phyloP scores from a whole-genome alignment of 176 grass and related monocot species.

The Areca catechu region DNA sequence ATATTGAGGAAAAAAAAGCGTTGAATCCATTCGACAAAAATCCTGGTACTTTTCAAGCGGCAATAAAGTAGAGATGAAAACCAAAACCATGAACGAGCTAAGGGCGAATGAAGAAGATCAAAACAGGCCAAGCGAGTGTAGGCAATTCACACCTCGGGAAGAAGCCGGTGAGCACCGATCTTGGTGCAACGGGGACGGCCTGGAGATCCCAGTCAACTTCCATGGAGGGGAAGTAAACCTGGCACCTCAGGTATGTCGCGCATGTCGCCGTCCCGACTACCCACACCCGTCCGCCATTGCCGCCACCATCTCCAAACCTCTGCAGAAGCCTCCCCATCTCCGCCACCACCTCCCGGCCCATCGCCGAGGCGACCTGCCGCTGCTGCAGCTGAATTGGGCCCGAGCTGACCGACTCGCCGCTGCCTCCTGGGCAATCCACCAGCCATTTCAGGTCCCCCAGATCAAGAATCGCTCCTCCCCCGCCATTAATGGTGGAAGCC shows the following conservation, averaged over 20 bases:
- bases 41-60: too few species aligned
- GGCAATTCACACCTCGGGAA: conserved; percentile 16
- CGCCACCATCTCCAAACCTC: conserved; percentile 15
- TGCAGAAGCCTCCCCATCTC: conserved; percentile 48
- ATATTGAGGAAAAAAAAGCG: too few species aligned
- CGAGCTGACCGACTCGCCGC: neutral
- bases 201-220: conserved; percentile 86
- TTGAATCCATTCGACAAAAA: too few species aligned
- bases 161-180: neutral
- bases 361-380: conserved; percentile 36
- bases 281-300: conserved; percentile 42
- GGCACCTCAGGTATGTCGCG: conserved; percentile 68
- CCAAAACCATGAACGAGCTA: too few species aligned
- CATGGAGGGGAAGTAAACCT: conserved; percentile 69
- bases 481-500: neutral
- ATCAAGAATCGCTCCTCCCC: conserved; percentile 40
- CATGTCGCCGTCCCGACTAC: conserved; percentile 74
- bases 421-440: conserved; percentile 32
- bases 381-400: conserved; percentile 12
- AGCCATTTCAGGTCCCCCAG: conserved; percentile 82
- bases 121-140: too few species aligned
- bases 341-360: conserved; percentile 35
- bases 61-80: too few species aligned
- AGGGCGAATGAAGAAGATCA: too few species aligned
- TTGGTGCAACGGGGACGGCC: conserved; percentile 61